Base-by-base conservation (phyloP, 1,139 yeast species). In the Nakaseomyces kungkrabaensis region DNA sequence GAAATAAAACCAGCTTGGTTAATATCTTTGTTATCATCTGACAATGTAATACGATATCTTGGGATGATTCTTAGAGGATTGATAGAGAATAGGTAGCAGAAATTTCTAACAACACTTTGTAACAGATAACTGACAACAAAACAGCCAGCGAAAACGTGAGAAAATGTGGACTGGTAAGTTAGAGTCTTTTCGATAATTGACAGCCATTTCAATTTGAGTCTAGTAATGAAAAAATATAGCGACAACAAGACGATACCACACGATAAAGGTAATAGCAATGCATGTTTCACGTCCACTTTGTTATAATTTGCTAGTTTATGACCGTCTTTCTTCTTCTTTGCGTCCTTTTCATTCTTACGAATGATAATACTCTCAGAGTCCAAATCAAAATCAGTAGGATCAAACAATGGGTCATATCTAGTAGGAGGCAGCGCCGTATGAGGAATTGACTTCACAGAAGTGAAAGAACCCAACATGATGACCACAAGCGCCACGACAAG, bases 381-480 rank as follows among this genome's bases (percentile, higher is more conserved):
- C 13, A 57, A 22, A 46, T 57, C 59, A 34, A 55, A 52, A 50
- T 60, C 64, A 9, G 56, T 50, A n/a, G 61, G 60, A 44, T 60
- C 62, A 48, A 56, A 60, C 45, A 56, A 43, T 1, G 55, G 54
- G 48, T 60, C 60, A 13, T 49, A 44, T 13, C 51, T 51, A 4
- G 62, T 59, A 33, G 64, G 62, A 24, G 64, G 61, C 44, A 59
- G 48, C 11, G 64, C 61, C 27, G 62, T 60, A 32, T 54, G 55
- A 13, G 63, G 64, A 41, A 60, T 59, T 6, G 59, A 54, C 7
- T 46, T 43, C 8, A 60, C 50, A 1, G 61, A 55, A 5, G 56
- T 51, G 46, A 59, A 54, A 8, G 61, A 50, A 2, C 61, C 64
- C 29, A 57, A 22, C 2, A 53, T 46, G 4, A 56, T 46, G 29